phyloP scores from a whole-genome alignment of 495 filamentous ascomycete genomes.

The Penicillium steckii region DNA sequence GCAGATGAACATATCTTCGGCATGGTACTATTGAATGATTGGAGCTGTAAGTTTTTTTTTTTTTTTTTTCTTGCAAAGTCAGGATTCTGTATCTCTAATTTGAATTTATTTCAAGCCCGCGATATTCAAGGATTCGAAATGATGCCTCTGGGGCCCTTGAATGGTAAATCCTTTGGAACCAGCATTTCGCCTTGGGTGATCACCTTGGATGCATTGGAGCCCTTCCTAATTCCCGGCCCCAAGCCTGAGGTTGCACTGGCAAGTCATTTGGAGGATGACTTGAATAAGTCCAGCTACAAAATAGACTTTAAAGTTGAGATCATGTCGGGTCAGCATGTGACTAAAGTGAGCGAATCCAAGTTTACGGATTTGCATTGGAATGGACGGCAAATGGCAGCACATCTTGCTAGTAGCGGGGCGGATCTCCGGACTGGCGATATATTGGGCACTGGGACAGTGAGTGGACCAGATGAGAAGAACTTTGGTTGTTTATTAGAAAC shows the following conservation, averaged over 20 bases:
- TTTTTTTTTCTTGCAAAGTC: not conserved
- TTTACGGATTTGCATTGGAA: constrained; percentile 72
- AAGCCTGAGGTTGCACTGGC: constrained; percentile 56
- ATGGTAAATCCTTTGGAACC: constrained; percentile 81
- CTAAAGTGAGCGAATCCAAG: constrained; percentile 58
- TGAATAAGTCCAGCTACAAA: constrained; percentile 58
- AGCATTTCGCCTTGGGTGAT: constrained; percentile 83
- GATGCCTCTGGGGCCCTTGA: constrained; percentile 36
- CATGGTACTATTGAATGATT: constrained; percentile 83
- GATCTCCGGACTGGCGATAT: constrained; percentile 73
- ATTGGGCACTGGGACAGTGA: constrained; percentile 81
- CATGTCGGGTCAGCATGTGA: constrained; percentile 52
- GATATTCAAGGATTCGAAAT: constrained; percentile 38
- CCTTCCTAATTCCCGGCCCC: constrained; percentile 50
- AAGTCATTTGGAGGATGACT: constrained; percentile 63
- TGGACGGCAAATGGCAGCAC: constrained; percentile 83
- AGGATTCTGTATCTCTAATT: not conserved
- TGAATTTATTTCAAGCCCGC: constrained; percentile 20
- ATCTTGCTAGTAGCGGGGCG: constrained; percentile 77
- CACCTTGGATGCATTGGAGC: constrained; percentile 70
- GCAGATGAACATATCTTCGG: constrained; percentile 79
- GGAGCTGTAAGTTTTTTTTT: constrained; percentile 65
- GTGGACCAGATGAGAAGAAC: constrained; percentile 54
- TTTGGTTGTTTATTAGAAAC: constrained; percentile 74
- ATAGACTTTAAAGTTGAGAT: constrained; percentile 68